A percentile compares a stretch with the other conserved stretches of the same genome.
Evolutionary conservation across 2,329 filamentous ascomycete species (phyloP).

Genomic region (Aspergillus arachidicola): DNA sequence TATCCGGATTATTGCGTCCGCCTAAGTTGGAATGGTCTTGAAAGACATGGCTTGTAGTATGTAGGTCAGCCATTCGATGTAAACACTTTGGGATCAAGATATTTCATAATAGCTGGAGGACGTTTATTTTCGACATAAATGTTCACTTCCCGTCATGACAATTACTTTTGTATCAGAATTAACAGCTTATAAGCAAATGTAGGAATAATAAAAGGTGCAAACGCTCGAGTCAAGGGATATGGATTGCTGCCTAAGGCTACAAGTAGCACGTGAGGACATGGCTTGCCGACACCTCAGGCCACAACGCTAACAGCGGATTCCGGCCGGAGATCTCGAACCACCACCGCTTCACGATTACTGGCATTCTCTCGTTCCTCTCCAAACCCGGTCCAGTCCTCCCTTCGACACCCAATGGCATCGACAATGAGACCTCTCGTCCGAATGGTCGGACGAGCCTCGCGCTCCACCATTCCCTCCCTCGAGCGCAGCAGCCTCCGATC

Average conservation of each 20-base stretch:
- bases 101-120: not conserved
- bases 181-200: not conserved
- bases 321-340: constrained; percentile 18
- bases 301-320: constrained; percentile 17
- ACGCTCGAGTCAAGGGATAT: not conserved
- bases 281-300: constrained; percentile 10
- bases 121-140: not conserved
- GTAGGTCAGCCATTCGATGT: not conserved
- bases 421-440: constrained; percentile 25
- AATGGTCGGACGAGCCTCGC: constrained; percentile 16
- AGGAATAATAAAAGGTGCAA: not conserved
- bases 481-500: constrained; percentile 10
- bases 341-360: constrained; percentile 2
- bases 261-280: constrained; percentile 10
- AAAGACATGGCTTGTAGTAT: not conserved
- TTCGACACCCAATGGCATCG: constrained; percentile 28
- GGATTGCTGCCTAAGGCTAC: not conserved
- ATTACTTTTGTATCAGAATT: not conserved
- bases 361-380: not conserved
- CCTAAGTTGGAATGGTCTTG: not conserved
- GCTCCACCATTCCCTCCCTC: constrained; percentile 12
- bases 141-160: not conserved
- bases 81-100: not conserved
- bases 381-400: not conserved
- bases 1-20: too few relatives aligned